These are phyloP conservation scores for Neurospora sp. DNA, from an alignment of 2,329 filamentous ascomycete genomes.

Conservation along the genomic window DNA sequence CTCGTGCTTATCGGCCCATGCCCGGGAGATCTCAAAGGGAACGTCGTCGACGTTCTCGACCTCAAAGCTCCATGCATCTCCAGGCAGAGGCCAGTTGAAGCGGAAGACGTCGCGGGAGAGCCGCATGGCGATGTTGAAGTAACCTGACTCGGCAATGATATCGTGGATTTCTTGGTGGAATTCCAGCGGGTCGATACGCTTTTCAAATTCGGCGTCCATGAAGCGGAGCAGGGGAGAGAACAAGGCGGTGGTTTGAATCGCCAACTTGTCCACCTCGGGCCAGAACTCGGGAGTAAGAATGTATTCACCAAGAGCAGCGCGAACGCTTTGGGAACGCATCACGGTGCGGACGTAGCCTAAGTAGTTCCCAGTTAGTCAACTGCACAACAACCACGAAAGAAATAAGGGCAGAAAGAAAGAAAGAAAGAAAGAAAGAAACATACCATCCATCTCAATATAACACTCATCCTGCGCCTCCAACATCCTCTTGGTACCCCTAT, in stretches of 20 bases:
- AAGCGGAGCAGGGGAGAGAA: conserved; percentile 28
- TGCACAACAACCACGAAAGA: too few species aligned
- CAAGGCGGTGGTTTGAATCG: conserved; percentile 23
- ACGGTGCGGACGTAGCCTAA: conserved; percentile 28
- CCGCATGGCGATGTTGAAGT: conserved; percentile 22
- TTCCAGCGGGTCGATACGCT: conserved; percentile 7
- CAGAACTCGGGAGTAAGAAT: conserved; percentile 27
- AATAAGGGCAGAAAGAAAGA: too few species aligned
- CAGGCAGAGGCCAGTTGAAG: conserved; percentile 19
- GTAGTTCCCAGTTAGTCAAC: background rate
- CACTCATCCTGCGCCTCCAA: conserved; percentile 23
- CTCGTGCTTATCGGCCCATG: conserved; percentile 4
- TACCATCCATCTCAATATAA: conserved; percentile 25
- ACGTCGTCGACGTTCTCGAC: conserved; percentile 16
- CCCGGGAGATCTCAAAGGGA: conserved; percentile 15
- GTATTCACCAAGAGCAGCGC: conserved; percentile 15
- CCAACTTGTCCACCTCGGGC: conserved; percentile 25
- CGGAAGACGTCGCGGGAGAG: conserved; percentile 23
- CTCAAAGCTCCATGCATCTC: conserved; percentile 18
- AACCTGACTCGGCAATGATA: conserved; percentile 23
- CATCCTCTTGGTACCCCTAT: conserved; percentile 14
- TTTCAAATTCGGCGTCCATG: conserved; percentile 18
- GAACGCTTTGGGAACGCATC: conserved; percentile 22
- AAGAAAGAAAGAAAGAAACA: conserved; percentile 4
- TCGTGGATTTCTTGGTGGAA: conserved; percentile 23